Conservation (phyloP, 768 basidiomycete genomes). For the Boletus reticulatus region DNA sequence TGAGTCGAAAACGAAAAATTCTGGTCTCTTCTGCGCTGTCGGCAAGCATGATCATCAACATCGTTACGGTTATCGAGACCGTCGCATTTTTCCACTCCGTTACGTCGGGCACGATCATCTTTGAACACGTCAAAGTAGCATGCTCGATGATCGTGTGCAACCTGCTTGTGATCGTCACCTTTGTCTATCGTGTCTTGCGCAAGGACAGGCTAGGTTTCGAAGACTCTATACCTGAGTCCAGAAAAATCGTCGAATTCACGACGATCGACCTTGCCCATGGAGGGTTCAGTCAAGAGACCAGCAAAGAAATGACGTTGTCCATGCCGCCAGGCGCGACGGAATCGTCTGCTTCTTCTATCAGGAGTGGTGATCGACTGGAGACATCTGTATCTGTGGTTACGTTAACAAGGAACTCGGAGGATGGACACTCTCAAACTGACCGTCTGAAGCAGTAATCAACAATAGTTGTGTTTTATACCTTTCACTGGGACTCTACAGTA, state of each 20-base stretch:
- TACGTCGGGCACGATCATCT: slow-evolving; percentile 14
- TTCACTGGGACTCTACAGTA: too few species aligned
- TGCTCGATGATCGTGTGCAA: slow-evolving; percentile 24
- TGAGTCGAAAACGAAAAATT: slow-evolving; percentile 13
- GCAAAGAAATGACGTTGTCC: not conserved
- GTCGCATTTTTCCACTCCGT: slow-evolving; percentile 1
- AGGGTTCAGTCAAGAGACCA: not conserved
- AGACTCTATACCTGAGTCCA: not conserved
- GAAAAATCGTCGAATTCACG: slow-evolving; percentile 6
- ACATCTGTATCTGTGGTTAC: not conserved
- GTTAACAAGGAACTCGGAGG: not conserved
- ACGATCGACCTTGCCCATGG: slow-evolving; percentile 3
- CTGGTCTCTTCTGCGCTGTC: slow-evolving; percentile 22
- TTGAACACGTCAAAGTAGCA: slow-evolving; percentile 22
- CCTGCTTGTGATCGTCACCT: slow-evolving; percentile 20
- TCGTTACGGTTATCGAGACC: slow-evolving; percentile 17
- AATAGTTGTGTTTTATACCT: too few species aligned
- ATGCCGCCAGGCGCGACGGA: not conserved
- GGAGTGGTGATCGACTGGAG: not conserved
- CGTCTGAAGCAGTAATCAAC: too few species aligned
- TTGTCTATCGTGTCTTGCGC: slow-evolving; percentile 15
- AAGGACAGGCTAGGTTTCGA: not conserved
- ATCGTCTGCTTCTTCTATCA: slow-evolving; percentile 11
- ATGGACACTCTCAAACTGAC: not conserved
- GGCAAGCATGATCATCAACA: slow-evolving; percentile 20